Conservation (phyloP, 352 stramenopile species). For the Aphanomyces invadans region DNA sequence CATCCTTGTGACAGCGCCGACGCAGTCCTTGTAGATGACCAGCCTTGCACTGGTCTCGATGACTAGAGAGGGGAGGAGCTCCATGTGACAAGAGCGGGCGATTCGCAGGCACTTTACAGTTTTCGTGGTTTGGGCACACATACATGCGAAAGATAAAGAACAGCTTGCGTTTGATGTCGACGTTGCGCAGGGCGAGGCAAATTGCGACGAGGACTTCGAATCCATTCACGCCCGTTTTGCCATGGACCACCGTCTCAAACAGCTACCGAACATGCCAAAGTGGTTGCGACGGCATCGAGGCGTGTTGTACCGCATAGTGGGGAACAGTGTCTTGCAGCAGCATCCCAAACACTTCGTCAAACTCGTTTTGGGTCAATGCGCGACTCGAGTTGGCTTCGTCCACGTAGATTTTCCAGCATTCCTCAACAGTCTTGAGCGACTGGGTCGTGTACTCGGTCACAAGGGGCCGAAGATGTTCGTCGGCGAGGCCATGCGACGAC, state of each 20-base stretch:
- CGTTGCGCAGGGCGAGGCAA: conserved; percentile 17
- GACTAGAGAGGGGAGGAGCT: no score
- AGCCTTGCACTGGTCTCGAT: conserved; percentile 2
- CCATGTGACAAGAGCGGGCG: no score
- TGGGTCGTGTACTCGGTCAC: conserved; percentile 50
- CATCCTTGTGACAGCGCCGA: not conserved
- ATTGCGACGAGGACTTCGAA: conserved; percentile 8
- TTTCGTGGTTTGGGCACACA: conserved; percentile 2
- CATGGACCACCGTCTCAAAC: conserved; percentile 2
- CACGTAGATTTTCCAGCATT: conserved; percentile 52
- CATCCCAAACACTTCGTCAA: conserved; percentile 73
- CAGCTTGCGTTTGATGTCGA: conserved; percentile 17
- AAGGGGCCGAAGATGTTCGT: conserved; percentile 32
- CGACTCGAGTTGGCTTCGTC: conserved; percentile 23
- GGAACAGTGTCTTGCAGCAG: conserved; percentile 52
- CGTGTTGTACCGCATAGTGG: conserved; percentile 35
- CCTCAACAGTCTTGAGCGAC: conserved; percentile 38
- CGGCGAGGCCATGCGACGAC: conserved; percentile 26
- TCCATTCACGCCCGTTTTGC: not conserved
- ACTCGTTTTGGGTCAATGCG: conserved; percentile 36
- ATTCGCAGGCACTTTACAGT: not conserved
- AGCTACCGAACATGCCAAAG: not conserved
- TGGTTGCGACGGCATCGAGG: no score
- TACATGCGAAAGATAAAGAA: conserved; percentile 21
- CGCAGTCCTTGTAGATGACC: conserved; percentile 9